Base-by-base conservation (phyloP, 108 stramenopile genomes). In the Skeletonema grethae region DNA sequence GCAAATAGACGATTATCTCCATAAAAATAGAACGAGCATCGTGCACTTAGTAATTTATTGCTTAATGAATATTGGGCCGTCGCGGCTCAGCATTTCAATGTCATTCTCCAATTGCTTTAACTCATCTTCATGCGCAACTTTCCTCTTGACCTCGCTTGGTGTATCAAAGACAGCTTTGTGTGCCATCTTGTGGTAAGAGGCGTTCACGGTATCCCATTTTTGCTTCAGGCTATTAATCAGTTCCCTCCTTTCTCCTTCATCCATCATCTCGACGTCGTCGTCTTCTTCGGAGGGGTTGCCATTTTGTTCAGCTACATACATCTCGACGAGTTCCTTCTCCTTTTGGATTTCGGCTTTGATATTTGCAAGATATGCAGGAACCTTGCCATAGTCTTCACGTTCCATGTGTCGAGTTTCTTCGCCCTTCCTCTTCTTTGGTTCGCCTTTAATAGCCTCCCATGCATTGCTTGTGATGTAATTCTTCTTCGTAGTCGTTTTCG, bases 401-500 rank as follows among this genome's bases (percentile, higher is more conserved):
- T 56, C 41, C 31, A 75, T 70, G 75, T 89, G 91, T 65, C 87
- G 75, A 7, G 77, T 32, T 41, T 84, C 72, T 0, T 65, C 71
- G 4, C 57, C 63, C 35, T 71, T 65, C 12, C 32, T 60, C 50
- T 80, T 77, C 80, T 80, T 75, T 11, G 86, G 84, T 25, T 67
- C 75, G 50, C 84, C 67, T 7, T 87, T 76, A 56, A 95, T 95
- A 8, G 84, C 87, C 62, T 91, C 86, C 16, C 90, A 72, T 10
- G 94, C 92, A 77, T 95, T 95, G 24, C 86, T 77, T 25, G 80
- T 86, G 25, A 95, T 71, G 56, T 87, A 95, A 72, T 93, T 89
- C 43, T 13, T 45, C 43, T n/a, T 45, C 71, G 87, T 95, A 43
- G 63, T 53, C n/a, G 82, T 77, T 34, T 66, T 76, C 46, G 89